Evolutionary conservation across 2,329 filamentous ascomycete species (phyloP).

Genomic region (Sclerotinia trifoliorum): DNA sequence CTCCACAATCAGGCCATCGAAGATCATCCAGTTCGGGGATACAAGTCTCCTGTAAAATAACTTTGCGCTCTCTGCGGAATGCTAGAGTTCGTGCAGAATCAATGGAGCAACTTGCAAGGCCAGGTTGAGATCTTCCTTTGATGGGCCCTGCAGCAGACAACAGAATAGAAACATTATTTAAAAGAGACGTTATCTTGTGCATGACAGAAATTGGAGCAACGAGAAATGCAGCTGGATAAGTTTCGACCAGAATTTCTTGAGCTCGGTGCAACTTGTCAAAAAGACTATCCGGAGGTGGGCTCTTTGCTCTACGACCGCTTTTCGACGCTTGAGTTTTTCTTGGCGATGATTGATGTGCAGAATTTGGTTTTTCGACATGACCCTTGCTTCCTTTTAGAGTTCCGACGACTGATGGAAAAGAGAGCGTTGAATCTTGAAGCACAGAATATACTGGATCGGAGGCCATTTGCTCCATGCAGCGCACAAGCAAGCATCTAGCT

Average conservation of each 20-base stretch:
- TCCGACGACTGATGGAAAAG: constrained; percentile 65
- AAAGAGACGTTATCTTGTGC: constrained; percentile 60
- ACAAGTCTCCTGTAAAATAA: constrained; percentile 41
- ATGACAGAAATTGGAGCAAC: constrained; percentile 57
- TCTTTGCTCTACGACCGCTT: constrained; percentile 27
- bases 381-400: constrained; percentile 29
- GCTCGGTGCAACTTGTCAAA: constrained; percentile 55
- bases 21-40: constrained; percentile 36
- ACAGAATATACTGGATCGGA: constrained; percentile 84
- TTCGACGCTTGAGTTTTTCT: constrained; percentile 29
- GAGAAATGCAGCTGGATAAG: constrained; percentile 50
- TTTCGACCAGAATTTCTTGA: constrained; percentile 63
- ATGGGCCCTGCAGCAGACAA: constrained; percentile 59
- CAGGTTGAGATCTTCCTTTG: constrained; percentile 50
- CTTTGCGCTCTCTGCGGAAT: constrained; percentile 63
- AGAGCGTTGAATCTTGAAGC: constrained; percentile 88
- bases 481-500: constrained; percentile 65
- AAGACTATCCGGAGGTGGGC: constrained; percentile 41
- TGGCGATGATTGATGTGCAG: constrained; percentile 30
- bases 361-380: constrained; percentile 30
- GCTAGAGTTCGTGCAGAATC: constrained; percentile 71
- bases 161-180: constrained; percentile 65
- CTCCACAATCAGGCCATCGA: constrained; percentile 41
- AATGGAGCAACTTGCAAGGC: constrained; percentile 60
- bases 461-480: constrained; percentile 70